phyloP scores from a whole-genome alignment of 2,329 filamentous ascomycete species.

The Colletotrichum limetticola region DNA sequence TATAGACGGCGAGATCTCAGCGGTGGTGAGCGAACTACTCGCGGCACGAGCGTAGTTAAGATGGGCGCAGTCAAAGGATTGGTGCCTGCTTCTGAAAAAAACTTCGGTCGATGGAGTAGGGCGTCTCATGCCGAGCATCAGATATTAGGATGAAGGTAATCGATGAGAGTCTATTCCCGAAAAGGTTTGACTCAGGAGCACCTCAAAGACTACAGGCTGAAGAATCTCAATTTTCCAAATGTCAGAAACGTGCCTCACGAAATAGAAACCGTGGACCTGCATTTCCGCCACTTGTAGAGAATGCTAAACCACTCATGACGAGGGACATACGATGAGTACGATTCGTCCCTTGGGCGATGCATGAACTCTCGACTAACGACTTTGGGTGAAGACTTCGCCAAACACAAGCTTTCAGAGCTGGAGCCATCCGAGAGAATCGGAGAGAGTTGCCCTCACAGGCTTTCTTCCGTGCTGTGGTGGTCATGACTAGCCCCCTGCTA shows the following conservation, averaged over 20 bases:
- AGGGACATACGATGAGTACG: neutral
- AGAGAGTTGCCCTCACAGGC: neutral
- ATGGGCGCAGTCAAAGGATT: neutral
- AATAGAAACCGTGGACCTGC: conserved; percentile 8
- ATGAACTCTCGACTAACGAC: neutral
- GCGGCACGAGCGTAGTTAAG: conserved; percentile 3
- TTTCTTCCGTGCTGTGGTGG: neutral
- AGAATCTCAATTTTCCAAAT: neutral
- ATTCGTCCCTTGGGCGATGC: neutral
- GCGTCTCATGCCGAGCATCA: conserved; percentile 31
- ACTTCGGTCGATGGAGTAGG: conserved; percentile 18
- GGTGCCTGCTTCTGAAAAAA: neutral
- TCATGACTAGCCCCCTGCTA: neutral
- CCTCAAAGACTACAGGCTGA: conserved; percentile 7
- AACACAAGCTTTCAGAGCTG: neutral
- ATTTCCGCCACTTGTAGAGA: neutral
- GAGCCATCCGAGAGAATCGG: neutral
- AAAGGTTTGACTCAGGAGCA: neutral
- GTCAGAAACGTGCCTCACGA: conserved; percentile 23
- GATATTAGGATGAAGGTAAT: conserved; percentile 27
- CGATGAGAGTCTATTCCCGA: neutral
- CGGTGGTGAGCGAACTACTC: conserved; percentile 11
- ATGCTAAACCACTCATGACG: neutral
- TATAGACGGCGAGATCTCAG: conserved; percentile 35
- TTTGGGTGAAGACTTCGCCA: neutral